Evolutionary conservation across 306 rosid genomes (phyloP), one percentile per base, ranked within the genome.

Genomic region (Malus fusca): DNA sequence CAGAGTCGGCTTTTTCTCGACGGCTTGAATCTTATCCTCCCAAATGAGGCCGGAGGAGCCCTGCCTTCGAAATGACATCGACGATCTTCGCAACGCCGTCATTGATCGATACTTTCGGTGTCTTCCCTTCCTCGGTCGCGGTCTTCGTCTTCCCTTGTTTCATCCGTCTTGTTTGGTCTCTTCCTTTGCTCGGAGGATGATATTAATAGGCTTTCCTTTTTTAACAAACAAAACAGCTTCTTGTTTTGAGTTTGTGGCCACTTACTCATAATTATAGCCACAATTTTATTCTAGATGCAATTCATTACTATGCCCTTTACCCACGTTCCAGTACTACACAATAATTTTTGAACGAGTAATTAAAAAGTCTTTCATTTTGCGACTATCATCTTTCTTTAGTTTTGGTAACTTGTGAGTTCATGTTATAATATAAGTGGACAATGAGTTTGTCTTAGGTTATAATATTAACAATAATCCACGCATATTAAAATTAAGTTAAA

Each of bases 31-130:
- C 0, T 63, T 79, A 53, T 90, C 87, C 12, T 75, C 81, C 97
- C 97, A 92, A 78, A 88, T 90, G 35, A 77, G 76, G 13, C 97
- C 96, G 0, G 93, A 92, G n/a, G 97, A 92, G 75, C 97, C 97
- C 75, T 87, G 97, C 78, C 96, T 73, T 66, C 96, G 23, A 65
- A 92, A 90, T 15, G 97, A 88, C 52, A 81, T 71, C 0, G 89
- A 68, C 17, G 97, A 92, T 81, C 96, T 88, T 40, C 80, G 90
- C 83, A 92, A 84, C 5, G 92, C 64, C 0, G 77, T 84, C 90
- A 88, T 88, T 46, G 72, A 58, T 72, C 33, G 35, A 6, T 60
- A 8, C 30, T 25, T 18, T 51, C 0, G 17, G 2, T 6, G 8
- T 66, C 21, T 1, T 60, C 30, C 22, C 25, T 13, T 21, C 14